Percentiles rank a stretch among this genome's conserved stretches.
Conservation (phyloP, 2,329 filamentous ascomycete genomes). For the Fusarium sp. region DNA sequence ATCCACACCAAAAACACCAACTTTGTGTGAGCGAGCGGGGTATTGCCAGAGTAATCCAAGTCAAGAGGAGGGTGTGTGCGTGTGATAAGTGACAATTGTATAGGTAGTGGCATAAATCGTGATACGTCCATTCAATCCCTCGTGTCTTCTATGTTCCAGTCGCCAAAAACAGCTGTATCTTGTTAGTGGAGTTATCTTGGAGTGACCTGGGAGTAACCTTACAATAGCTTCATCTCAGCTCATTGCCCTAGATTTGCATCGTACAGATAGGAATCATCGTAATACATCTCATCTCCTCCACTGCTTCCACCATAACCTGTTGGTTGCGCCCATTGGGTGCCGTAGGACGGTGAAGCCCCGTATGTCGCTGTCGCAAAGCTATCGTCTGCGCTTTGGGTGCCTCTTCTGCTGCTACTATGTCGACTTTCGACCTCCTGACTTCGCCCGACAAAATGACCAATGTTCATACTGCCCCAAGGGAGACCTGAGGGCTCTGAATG, state of each 20-base stretch:
- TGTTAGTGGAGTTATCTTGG: slow-evolving; percentile 4
- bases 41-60: slow-evolving; percentile 30
- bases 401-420: slow-evolving; percentile 59
- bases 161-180: slow-evolving; percentile 15
- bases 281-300: slow-evolving; percentile 54
- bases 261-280: slow-evolving; percentile 53
- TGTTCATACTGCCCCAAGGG: slow-evolving; percentile 79
- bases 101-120: slow-evolving; percentile 39
- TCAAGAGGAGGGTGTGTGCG: slow-evolving; percentile 18
- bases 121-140: slow-evolving; percentile 16
- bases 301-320: slow-evolving; percentile 54
- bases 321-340: slow-evolving; percentile 47
- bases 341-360: slow-evolving; percentile 44
- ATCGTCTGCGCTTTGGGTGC: slow-evolving; percentile 56
- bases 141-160: slow-evolving; percentile 10
- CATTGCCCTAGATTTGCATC: slow-evolving; percentile 42
- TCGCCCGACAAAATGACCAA: slow-evolving; percentile 67
- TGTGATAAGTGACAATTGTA: slow-evolving; percentile 28
- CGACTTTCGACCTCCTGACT: slow-evolving; percentile 66
- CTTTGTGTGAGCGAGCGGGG: slow-evolving; percentile 43
- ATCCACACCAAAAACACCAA: slow-evolving; percentile 30
- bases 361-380: slow-evolving; percentile 51
- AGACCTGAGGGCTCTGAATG: slow-evolving; percentile 73
- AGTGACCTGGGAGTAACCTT: slow-evolving; percentile 4
- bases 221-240: slow-evolving; percentile 24